These are phyloP conservation scores for Manihot esculenta DNA, from an alignment of 441 rosid genomes.

Conservation along the genomic window DNA sequence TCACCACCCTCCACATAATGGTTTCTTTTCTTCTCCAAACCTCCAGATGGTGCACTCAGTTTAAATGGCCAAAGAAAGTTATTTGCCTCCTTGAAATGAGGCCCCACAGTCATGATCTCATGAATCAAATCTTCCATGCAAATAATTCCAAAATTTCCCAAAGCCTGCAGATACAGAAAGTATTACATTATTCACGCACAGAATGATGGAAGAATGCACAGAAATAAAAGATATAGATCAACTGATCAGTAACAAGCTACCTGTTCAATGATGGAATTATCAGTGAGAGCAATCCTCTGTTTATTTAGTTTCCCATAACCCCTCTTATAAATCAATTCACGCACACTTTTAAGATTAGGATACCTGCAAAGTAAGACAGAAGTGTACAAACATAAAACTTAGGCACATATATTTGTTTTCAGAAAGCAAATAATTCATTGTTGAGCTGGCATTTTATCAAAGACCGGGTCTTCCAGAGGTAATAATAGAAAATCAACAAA, in stretches of 20 bases:
- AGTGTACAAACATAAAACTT: background rate
- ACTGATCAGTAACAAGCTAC: slow-evolving; percentile 19
- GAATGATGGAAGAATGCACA: background rate
- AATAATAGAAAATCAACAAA: too few relatives aligned
- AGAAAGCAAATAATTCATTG: background rate
- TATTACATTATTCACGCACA: too few relatives aligned
- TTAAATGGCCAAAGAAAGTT: slow-evolving; percentile 79
- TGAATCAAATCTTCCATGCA: slow-evolving; percentile 67
- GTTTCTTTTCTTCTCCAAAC: slow-evolving; percentile 72
- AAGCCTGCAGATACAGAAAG: slow-evolving; percentile 33
- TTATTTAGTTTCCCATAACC: slow-evolving; percentile 71
- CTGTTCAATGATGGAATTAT: slow-evolving; percentile 69
- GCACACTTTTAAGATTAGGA: slow-evolving; percentile 80
- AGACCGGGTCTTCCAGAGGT: too few relatives aligned
- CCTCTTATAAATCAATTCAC: slow-evolving; percentile 68
- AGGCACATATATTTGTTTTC: background rate
- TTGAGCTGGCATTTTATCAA: background rate
- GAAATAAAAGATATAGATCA: background rate
- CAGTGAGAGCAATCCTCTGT: slow-evolving; percentile 64
- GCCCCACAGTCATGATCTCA: slow-evolving; percentile 73
- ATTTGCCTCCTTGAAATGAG: slow-evolving; percentile 75
- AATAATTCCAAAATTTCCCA: slow-evolving; percentile 60
- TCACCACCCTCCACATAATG: slow-evolving; percentile 84
- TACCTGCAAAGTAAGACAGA: slow-evolving; percentile 33
- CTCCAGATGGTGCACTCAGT: slow-evolving; percentile 73